phyloP scores from a whole-genome alignment of 495 filamentous ascomycete genomes.

The Podospora pseudocomata region DNA sequence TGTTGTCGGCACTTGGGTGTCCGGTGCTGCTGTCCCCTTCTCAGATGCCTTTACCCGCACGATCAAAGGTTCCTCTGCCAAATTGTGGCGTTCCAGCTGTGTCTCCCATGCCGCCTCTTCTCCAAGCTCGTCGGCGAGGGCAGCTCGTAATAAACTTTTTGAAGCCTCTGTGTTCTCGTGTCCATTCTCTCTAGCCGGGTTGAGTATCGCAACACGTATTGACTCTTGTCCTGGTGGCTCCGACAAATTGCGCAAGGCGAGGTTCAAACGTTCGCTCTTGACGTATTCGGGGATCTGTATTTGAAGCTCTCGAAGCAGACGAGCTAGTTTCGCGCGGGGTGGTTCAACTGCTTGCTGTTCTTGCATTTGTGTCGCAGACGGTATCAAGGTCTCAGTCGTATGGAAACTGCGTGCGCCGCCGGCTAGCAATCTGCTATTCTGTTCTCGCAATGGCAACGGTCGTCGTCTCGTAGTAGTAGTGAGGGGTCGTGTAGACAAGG shows the following conservation, averaged over 20 bases:
- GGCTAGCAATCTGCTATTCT: not conserved
- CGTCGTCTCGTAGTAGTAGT: conserved; percentile 4
- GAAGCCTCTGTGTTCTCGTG: not conserved
- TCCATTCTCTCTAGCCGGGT: conserved; percentile 22
- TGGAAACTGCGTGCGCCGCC: conserved; percentile 14
- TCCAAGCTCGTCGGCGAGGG: conserved; percentile 76
- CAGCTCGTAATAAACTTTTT: conserved; percentile 57
- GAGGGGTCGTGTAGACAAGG: conserved; percentile 26
- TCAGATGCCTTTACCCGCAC: conserved; percentile 37
- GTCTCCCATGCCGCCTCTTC: conserved; percentile 66
- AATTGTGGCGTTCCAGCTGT: conserved; percentile 50
- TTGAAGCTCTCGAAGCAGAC: conserved; percentile 59
- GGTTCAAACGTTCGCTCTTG: conserved; percentile 70
- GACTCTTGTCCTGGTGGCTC: conserved; percentile 56
- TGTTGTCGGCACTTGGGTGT: conserved; percentile 24
- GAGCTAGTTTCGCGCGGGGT: conserved; percentile 54
- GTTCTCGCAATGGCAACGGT: conserved; percentile 8
- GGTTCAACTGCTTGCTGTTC: not conserved
- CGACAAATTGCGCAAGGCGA: conserved; percentile 75
- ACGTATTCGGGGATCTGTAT: conserved; percentile 60
- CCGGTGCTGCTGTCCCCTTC: conserved; percentile 10
- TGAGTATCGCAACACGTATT: conserved; percentile 66
- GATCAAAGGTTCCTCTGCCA: conserved; percentile 42
- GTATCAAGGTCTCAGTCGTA: conserved; percentile 19
- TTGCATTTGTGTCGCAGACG: not conserved